Evolutionary conservation across 192 early-diverging fungal genomes (phyloP).

Genomic region (Helicostylum pulchrum): DNA sequence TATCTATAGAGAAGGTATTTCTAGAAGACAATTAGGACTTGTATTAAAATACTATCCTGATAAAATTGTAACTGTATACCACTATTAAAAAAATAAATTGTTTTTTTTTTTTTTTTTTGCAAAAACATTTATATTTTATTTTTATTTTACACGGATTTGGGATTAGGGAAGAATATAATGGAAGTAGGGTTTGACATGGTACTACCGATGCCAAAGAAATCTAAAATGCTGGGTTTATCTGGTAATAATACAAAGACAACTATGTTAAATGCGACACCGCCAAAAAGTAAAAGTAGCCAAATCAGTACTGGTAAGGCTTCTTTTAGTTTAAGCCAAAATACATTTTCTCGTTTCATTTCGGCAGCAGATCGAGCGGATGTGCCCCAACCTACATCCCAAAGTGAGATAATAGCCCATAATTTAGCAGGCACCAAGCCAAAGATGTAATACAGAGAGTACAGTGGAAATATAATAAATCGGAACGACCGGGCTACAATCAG

Average conservation of each 20-base stretch:
- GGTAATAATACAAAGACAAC: conserved; percentile 18
- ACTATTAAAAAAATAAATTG: conserved; percentile 15
- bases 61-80: conserved; percentile 31
- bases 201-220: conserved; percentile 9
- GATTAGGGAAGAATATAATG: conserved; percentile 7
- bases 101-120: no score
- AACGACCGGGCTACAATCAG: conserved; percentile 34
- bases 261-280: conserved; percentile 27
- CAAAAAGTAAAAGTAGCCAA: conserved; percentile 20
- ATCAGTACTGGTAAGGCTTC: conserved; percentile 27
- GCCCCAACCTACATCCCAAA: conserved; percentile 61
- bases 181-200: conserved; percentile 5
- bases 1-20: conserved; percentile 58
- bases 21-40: conserved; percentile 27
- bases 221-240: neutral
- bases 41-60: conserved; percentile 38
- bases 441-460: conserved; percentile 53
- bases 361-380: conserved; percentile 41
- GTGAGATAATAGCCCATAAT: conserved; percentile 50
- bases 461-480: conserved; percentile 44
- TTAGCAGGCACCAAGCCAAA: conserved; percentile 57
- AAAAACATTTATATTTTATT: neutral
- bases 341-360: conserved; percentile 29
- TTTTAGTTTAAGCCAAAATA: conserved; percentile 20
- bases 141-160: neutral